Percentiles rank a stretch among this genome's conserved stretches.
phyloP scores from a whole-genome alignment of 2,329 filamentous ascomycete species.

The Colletotrichum phormii region DNA sequence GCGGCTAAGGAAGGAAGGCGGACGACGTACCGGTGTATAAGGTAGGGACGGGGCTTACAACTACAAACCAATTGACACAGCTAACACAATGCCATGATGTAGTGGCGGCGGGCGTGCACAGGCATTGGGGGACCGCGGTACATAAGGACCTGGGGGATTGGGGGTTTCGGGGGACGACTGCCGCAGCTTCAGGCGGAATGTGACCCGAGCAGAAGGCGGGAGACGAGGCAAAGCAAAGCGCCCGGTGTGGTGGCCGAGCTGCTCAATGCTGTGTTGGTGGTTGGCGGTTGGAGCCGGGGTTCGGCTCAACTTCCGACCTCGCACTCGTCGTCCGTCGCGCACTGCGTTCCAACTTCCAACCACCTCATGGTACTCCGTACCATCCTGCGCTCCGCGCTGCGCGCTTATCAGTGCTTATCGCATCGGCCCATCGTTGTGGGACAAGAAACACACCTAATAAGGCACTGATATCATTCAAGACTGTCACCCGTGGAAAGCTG shows the following conservation, averaged over 20 bases:
- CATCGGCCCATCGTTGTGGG: neutral
- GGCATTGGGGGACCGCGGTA: slow-evolving; percentile 21
- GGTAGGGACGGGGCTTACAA: slow-evolving; percentile 10
- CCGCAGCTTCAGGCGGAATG: slow-evolving; percentile 18
- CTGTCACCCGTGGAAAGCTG: neutral
- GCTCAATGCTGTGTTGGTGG: neutral
- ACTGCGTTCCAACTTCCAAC: neutral
- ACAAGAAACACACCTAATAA: neutral
- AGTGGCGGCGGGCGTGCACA: neutral
- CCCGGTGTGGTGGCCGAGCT: slow-evolving; percentile 9
- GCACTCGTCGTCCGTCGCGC: neutral
- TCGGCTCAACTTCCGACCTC: slow-evolving; percentile 12
- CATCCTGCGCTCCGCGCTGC: neutral
- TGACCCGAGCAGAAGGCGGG: slow-evolving; percentile 21
- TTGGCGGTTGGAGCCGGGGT: neutral
- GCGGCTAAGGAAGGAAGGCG: slow-evolving; percentile 1
- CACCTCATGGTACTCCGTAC: too few species aligned
- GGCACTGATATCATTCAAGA: too few species aligned
- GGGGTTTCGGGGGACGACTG: neutral
- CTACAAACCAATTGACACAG: slow-evolving; percentile 15
- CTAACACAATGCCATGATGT: slow-evolving; percentile 15
- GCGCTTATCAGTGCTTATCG: neutral
- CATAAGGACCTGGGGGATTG: slow-evolving; percentile 25
- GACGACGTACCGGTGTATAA: neutral
- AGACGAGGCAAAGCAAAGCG: neutral